phyloP scores from a whole-genome alignment of 2,329 filamentous ascomycete genomes.

The Metarhizium sp. region DNA sequence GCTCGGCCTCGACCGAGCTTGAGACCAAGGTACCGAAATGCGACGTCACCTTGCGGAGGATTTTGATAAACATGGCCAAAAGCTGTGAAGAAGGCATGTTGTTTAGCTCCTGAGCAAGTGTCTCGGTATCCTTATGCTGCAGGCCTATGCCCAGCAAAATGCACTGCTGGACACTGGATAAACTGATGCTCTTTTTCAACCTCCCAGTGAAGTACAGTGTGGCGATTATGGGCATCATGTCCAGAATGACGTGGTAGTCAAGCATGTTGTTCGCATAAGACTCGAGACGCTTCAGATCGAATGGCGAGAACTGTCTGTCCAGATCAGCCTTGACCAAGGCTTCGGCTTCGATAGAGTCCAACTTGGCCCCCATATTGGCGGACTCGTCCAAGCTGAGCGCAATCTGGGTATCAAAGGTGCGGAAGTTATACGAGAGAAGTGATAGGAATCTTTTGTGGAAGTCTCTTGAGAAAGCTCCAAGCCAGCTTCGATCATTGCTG shows the following conservation, averaged over 20 bases:
- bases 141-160: constrained; percentile 86
- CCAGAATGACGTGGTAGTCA: constrained; percentile 94
- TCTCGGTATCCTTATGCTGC: constrained; percentile 80
- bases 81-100: constrained; percentile 67
- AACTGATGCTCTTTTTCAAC: constrained; percentile 54
- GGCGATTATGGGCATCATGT: constrained; percentile 78
- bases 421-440: constrained; percentile 87
- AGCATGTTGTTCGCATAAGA: constrained; percentile 95
- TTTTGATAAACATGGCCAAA: constrained; percentile 95
- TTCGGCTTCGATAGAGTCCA: constrained; percentile 42
- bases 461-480: constrained; percentile 82
- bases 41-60: constrained; percentile 75
- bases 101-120: constrained; percentile 67
- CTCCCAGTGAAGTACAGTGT: constrained; percentile 76
- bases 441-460: constrained; percentile 92
- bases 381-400: constrained; percentile 86
- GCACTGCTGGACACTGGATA: constrained; percentile 75
- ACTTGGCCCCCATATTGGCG: constrained; percentile 60
- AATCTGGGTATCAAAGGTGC: constrained; percentile 65
- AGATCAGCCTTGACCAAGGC: constrained; percentile 66
- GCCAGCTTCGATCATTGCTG: constrained; percentile 67
- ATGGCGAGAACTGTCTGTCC: constrained; percentile 72
- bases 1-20: constrained; percentile 57
- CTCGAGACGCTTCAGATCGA: constrained; percentile 89
- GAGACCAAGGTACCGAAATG: constrained; percentile 71